Base-by-base conservation (phyloP, 2,329 filamentous ascomycete species). In the Colletotrichum sansevieriae region DNA sequence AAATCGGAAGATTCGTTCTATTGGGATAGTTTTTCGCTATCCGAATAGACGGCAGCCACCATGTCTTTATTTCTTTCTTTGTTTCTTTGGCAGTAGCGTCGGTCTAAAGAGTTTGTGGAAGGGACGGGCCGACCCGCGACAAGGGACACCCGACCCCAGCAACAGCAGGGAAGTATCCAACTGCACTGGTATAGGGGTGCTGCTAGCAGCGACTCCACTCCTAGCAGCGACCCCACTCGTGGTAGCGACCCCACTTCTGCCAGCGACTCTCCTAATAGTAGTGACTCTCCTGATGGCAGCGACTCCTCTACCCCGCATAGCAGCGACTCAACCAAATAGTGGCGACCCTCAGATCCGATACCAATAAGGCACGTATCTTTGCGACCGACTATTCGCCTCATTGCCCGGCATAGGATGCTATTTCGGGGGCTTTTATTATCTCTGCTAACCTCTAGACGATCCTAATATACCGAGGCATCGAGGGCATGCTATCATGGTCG, bases 291-390 rank as follows among this genome's bases (percentile, higher is more conserved):
- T n/a, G n/a, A n/a, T n/a, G n/a, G n/a, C n/a, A n/a, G n/a, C n/a
- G n/a, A n/a, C n/a, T n/a, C n/a, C 15, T 44, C 43, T 44, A 44
- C 43, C 43, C 43, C 43, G 43, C 2, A 44, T 1, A 10, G 43
- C 43, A 44, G 43, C 43, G 43, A 46, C 43, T 18, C 43, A 46
- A 18, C 20, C 15, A 46, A 46, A 46, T 18, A 18, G 43, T 18
- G 20, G 43, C 43, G 43, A 46, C 43, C 43, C 43, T 46, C 43
- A 46, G 43, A 46, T 46, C 15, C n/a, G 43, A 18, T 46, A 46
- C 43, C 43, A 18, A 46, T 18, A 46, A 46, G 43, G 43, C 43
- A 0, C 43, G 43, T 46, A 18, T 46, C 43, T 46, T 46, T 46
- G 43, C 43, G 43, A 10, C 41, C 15, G 41, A 44, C 18, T n/a